Evolutionary conservation across 768 basidiomycete species (phyloP).

Genomic region (Rhizopogon vulgaris): DNA sequence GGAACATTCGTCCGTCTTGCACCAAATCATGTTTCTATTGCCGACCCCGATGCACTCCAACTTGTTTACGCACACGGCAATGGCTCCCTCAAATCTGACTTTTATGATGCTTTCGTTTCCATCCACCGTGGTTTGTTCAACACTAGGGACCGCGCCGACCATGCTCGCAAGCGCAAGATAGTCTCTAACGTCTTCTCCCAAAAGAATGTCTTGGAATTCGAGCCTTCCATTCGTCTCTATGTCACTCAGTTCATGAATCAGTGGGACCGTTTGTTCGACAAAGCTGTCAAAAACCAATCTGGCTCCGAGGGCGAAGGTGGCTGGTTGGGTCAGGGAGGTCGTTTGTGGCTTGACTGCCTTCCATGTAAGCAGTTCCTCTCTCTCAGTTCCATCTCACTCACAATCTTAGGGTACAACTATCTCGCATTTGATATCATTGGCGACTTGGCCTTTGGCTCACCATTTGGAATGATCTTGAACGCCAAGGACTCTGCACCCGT

Average conservation of each 20-base stretch:
- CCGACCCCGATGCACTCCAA: slow-evolving; percentile 70
- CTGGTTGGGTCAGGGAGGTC: slow-evolving; percentile 54
- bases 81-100: slow-evolving; percentile 74
- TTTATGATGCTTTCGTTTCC: slow-evolving; percentile 76
- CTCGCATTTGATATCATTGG: slow-evolving; percentile 77
- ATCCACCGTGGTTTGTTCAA: slow-evolving; percentile 72
- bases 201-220: slow-evolving; percentile 82
- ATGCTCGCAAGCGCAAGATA: slow-evolving; percentile 88
- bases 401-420: slow-evolving; percentile 46
- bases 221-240: slow-evolving; percentile 65
- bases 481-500: slow-evolving; percentile 70
- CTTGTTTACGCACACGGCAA: slow-evolving; percentile 79
- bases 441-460: slow-evolving; percentile 80
- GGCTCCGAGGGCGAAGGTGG: slow-evolving; percentile 57
- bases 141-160: slow-evolving; percentile 69
- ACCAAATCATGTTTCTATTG: slow-evolving; percentile 72
- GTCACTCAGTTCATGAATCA: slow-evolving; percentile 56
- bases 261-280: slow-evolving; percentile 67
- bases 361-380: slow-evolving; percentile 40
- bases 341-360: slow-evolving; percentile 69
- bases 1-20: slow-evolving; percentile 66
- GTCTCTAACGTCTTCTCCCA: slow-evolving; percentile 81
- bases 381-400: slow-evolving; percentile 2
- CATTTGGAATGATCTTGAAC: slow-evolving; percentile 82
- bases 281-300: slow-evolving; percentile 47